Conservation (phyloP, 1,284 basidiomycete genomes). For the Leccinum pseudoinsigne region DNA sequence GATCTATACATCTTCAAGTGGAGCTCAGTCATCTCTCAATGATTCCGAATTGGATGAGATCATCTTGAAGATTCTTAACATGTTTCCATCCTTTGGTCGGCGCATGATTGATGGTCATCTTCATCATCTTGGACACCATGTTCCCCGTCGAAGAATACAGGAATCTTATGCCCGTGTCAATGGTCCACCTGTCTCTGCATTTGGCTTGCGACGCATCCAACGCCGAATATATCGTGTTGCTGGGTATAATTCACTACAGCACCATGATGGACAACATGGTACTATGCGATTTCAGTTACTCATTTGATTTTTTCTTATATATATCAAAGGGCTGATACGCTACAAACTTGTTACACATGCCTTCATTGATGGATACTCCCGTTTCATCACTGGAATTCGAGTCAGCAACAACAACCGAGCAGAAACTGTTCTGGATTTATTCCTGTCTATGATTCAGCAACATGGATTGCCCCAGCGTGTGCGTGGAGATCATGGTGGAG, state of each 20-base stretch:
- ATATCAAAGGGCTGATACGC: background rate
- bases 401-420: background rate
- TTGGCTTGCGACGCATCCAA: background rate
- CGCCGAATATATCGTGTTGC: background rate
- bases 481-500: background rate
- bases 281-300: no score
- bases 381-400: background rate
- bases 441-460: background rate
- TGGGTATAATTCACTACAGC: background rate
- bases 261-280: background rate
- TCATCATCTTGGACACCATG: background rate
- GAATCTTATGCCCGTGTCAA: background rate
- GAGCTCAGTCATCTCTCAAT: background rate
- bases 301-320: no score
- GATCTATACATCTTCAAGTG: background rate
- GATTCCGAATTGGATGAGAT: background rate
- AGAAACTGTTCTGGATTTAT: background rate
- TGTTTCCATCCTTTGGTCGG: background rate
- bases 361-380: no score
- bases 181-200: background rate
- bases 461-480: background rate
- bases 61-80: background rate
- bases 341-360: background rate
- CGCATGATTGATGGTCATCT: background rate
- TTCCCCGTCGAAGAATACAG: background rate